phyloP scores from a whole-genome alignment of 1,139 yeast species.

The Protomyces lactucae-debilis region DNA sequence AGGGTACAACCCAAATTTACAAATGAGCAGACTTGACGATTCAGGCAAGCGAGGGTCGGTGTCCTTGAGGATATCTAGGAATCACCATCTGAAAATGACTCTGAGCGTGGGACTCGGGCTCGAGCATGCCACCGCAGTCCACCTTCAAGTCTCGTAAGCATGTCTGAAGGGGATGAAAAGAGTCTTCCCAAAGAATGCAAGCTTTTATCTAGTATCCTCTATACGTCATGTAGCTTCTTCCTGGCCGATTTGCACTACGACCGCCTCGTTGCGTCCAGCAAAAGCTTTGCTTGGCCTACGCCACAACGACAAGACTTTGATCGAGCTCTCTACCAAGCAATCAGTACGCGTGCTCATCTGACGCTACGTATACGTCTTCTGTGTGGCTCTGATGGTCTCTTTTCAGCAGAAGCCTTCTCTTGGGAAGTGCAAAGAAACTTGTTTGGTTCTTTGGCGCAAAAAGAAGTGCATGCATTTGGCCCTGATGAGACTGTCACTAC shows the following conservation, averaged over 20 bases:
- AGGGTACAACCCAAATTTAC: too few species aligned
- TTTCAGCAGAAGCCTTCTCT: neutral
- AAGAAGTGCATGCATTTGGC: neutral
- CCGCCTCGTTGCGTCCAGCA: constrained; percentile 4
- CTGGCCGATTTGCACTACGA: constrained; percentile 7
- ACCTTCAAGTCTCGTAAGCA: too few species aligned
- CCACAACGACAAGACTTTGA: constrained; percentile 4
- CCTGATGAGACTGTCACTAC: neutral
- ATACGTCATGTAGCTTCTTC: constrained; percentile 15
- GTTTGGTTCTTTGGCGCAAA: constrained; percentile 6
- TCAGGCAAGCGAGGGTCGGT: too few species aligned
- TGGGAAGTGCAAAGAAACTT: constrained; percentile 2
- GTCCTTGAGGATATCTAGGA: too few species aligned
- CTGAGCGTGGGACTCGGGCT: too few species aligned
- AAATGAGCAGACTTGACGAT: too few species aligned
- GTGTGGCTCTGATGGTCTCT: neutral
- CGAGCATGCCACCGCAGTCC: too few species aligned
- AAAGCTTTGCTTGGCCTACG: constrained; percentile 3
- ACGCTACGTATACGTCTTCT: constrained; percentile 8
- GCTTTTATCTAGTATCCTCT: constrained; percentile 16
- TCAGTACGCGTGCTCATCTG: constrained; percentile 11
- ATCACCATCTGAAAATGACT: neutral
- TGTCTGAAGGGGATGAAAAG: neutral
- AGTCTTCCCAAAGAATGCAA: constrained; percentile 1
- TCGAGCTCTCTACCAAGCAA: constrained; percentile 2